phyloP scores from a whole-genome alignment of 2,329 filamentous ascomycete genomes.

The Scortechinia acanthostroma region DNA sequence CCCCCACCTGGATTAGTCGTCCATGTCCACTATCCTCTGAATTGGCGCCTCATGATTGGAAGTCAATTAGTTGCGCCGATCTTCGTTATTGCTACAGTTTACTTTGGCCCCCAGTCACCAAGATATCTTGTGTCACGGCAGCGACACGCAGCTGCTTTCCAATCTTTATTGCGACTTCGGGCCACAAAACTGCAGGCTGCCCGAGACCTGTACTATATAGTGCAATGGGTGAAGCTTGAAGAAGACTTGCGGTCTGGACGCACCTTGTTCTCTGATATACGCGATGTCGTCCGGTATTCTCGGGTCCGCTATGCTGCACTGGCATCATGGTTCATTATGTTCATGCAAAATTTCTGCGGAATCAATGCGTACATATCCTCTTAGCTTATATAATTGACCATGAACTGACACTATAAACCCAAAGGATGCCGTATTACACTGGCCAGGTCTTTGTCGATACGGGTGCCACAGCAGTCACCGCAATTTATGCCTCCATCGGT shows the following conservation, averaged over 20 bases:
- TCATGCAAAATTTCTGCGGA: neutral
- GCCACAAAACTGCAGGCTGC: neutral
- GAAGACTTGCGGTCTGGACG: neutral
- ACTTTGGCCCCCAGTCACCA: neutral
- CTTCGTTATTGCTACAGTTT: neutral
- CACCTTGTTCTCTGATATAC: neutral
- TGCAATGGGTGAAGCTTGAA: neutral
- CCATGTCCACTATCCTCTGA: no score
- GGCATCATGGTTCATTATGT: neutral
- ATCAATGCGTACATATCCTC: no score
- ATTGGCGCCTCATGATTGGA: neutral
- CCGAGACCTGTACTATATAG: neutral
- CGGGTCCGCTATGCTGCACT: no score
- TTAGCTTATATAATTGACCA: no score
- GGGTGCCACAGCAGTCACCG: no score
- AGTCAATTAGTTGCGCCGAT: neutral
- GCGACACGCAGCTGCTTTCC: neutral
- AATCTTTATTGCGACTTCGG: neutral
- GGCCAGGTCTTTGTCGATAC: no score
- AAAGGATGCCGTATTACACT: no score
- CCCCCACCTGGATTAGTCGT: no score
- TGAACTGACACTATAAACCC: no score
- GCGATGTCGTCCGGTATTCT: neutral
- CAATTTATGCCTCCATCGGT: no score
- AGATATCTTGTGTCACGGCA: neutral